Base-by-base conservation (phyloP, 352 stramenopile genomes). In the Globisporangium parvum region DNA sequence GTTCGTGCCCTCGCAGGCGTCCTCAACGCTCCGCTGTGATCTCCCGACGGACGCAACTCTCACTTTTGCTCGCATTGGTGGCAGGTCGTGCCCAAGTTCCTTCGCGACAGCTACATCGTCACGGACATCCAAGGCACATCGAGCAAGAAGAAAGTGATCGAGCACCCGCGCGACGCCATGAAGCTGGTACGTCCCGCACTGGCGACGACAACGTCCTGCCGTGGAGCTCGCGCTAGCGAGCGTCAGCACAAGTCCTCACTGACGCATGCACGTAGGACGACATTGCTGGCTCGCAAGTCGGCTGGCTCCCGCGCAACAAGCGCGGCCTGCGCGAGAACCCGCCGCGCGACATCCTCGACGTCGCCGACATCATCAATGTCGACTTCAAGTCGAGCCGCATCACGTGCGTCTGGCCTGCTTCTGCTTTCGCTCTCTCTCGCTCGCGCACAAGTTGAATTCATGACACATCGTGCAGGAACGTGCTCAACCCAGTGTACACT, bases 101-200 rank as follows among this genome's bases (percentile, higher is more conserved):
- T 91, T 20, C 78, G 80, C 14, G 78, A 91, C 53, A 87, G 75
- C 66, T 89, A 87, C 62, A 74, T 85, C 54, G 77, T 88, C 42
- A 71, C 59, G 23, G 77, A 91, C 57, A 91, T 91, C 42, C 76
- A 85, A 17, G 80, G 80, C 47, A 87, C 80, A 17, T 72, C 52
- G 14, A 75, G 68, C 55, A 79, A 75, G 44, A 58, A 57, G 6
- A 76, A 67, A 14, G 55, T 74, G 39, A 68, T 83, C 21, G 47
- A 59, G 12, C 71, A 87, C 24, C 76, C 75, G 18, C 69, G 74
- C 37, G 70, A 80, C n/a, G 64, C 64, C 8, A 59, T 80, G 49
- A 72, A 71, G 26, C 51, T 87, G 56, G 66, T 80, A 58, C 58
- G 31, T 6, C 20, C 5, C 10, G 31, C 31, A 2, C 31, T 37